These are phyloP conservation scores for Phaeosphaeriaceae sp. DNA, from an alignment of 2,329 filamentous ascomycete genomes.

Conservation along the genomic window DNA sequence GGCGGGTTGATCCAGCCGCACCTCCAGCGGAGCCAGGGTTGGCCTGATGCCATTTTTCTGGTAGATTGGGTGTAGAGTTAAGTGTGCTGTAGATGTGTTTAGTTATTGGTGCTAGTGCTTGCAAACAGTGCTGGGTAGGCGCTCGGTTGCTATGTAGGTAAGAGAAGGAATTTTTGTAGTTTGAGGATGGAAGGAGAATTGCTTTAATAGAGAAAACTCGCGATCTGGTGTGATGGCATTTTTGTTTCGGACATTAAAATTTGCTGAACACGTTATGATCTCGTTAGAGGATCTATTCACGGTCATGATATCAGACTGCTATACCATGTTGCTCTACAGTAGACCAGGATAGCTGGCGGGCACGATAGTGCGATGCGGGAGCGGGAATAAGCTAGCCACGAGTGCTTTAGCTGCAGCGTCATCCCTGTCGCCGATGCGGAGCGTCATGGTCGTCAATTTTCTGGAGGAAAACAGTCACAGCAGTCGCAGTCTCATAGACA, in stretches of 20 bases:
- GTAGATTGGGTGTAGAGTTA: too few species aligned
- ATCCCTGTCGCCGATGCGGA: slow-evolving; percentile 35
- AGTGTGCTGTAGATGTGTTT: too few species aligned
- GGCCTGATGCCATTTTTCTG: too few species aligned
- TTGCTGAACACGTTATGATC: neutral
- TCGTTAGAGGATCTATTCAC: neutral
- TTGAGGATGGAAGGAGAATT: neutral
- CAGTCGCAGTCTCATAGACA: neutral
- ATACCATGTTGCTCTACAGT: too few species aligned
- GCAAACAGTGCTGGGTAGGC: too few species aligned
- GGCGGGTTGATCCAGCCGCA: too few species aligned
- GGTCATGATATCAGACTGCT: neutral
- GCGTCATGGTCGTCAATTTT: slow-evolving; percentile 29
- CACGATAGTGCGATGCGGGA: neutral
- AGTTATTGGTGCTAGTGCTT: too few species aligned
- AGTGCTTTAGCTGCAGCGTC: neutral
- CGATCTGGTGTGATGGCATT: neutral
- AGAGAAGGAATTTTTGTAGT: too few species aligned
- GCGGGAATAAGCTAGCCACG: neutral
- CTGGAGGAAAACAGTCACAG: slow-evolving; percentile 32
- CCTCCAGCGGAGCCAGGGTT: too few species aligned
- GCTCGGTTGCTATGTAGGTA: too few species aligned
- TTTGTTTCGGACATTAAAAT: neutral
- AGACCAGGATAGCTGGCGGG: too few species aligned
- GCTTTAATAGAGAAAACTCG: neutral